Evolutionary conservation across 2,329 filamentous ascomycete genomes (phyloP).

Genomic region (Hypoxylon sp.): DNA sequence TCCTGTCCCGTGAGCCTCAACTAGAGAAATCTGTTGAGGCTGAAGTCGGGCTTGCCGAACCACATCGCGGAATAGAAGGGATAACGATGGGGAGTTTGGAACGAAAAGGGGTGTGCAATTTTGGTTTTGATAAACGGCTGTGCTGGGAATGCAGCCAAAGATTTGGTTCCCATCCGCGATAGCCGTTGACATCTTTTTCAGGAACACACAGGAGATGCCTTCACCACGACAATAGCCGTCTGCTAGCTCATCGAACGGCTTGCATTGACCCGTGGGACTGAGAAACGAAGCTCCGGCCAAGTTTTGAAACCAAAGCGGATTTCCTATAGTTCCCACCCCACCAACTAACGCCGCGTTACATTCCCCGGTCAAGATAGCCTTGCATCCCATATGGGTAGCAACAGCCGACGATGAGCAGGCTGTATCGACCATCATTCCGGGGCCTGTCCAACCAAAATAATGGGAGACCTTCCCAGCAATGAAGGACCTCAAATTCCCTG

Average conservation of each 20-base stretch:
- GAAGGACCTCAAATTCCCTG: constrained; percentile 49
- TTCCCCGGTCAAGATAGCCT: constrained; percentile 51
- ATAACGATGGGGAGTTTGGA: constrained; percentile 55
- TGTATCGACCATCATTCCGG: constrained; percentile 55
- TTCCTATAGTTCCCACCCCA: constrained; percentile 52
- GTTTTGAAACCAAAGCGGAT: constrained; percentile 46
- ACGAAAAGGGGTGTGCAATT: constrained; percentile 58
- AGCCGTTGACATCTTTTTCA: constrained; percentile 65
- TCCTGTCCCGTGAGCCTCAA: constrained; percentile 60
- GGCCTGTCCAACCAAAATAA: constrained; percentile 56
- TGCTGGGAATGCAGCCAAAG: constrained; percentile 51
- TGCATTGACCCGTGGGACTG: constrained; percentile 48
- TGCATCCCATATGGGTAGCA: constrained; percentile 55
- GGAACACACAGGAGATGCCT: constrained; percentile 60
- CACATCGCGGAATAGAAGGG: constrained; percentile 51
- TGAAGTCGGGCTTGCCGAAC: constrained; percentile 43
- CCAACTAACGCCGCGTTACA: constrained; percentile 54
- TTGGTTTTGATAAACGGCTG: constrained; percentile 57
- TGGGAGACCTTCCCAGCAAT: constrained; percentile 48
- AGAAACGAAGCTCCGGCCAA: constrained; percentile 50
- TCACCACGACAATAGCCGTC: constrained; percentile 70
- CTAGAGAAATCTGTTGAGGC: constrained; percentile 50
- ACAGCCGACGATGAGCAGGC: constrained; percentile 58
- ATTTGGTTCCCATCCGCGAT: constrained; percentile 63
- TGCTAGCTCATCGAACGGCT: constrained; percentile 58